phyloP scores from a whole-genome alignment of 1,139 yeast species.

The Kodamaea arcana region DNA sequence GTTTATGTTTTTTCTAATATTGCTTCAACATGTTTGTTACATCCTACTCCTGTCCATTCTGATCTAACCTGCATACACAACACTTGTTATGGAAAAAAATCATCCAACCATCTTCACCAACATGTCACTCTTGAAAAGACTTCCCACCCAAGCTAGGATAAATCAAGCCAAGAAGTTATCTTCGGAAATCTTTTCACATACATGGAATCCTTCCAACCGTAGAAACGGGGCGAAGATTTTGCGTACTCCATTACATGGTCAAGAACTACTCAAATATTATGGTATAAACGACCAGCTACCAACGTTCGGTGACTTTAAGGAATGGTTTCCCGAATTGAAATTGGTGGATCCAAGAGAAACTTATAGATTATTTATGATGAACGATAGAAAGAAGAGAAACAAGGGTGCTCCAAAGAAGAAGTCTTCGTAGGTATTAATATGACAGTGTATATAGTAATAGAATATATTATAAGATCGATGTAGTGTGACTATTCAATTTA shows the following conservation, averaged over 20 bases:
- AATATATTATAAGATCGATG: too few relatives aligned
- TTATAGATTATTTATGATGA: conserved; percentile 61
- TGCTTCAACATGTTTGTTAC: too few relatives aligned
- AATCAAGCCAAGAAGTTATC: conserved; percentile 53
- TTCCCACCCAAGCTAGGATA: conserved; percentile 43
- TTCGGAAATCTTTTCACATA: conserved; percentile 53
- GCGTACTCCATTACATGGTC: conserved; percentile 72
- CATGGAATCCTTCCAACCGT: conserved; percentile 57
- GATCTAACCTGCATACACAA: too few relatives aligned
- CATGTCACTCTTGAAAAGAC: conserved; percentile 16
- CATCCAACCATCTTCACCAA: too few relatives aligned
- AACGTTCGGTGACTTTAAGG: conserved; percentile 56
- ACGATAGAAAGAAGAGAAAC: conserved; percentile 76
- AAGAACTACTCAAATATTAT: conserved; percentile 66
- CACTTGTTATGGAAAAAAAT: too few relatives aligned
- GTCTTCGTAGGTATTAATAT: too few relatives aligned
- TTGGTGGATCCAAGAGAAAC: conserved; percentile 73
- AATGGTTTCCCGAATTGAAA: conserved; percentile 53
- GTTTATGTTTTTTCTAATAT: too few relatives aligned
- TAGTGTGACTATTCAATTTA: too few relatives aligned
- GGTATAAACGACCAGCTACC: conserved; percentile 66
- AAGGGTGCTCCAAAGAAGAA: conserved; percentile 91
- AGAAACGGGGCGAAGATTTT: conserved; percentile 80
- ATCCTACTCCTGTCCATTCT: too few relatives aligned
- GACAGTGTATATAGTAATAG: too few relatives aligned